Base-by-base conservation (phyloP, 2,329 filamentous ascomycete species). In the Periconia sp. region DNA sequence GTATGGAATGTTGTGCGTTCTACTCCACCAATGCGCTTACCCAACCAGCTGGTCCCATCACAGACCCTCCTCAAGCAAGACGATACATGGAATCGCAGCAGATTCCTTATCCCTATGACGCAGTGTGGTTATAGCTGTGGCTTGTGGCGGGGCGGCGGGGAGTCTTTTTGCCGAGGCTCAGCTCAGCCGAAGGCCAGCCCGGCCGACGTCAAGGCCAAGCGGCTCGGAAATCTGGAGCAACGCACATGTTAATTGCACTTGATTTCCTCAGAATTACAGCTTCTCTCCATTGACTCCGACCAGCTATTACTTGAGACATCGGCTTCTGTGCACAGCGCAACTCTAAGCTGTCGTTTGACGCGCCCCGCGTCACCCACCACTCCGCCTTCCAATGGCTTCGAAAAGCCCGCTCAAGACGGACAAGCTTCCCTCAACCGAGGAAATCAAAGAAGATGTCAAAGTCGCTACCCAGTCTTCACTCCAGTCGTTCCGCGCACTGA, bases 401-500 rank as follows among this genome's bases (percentile, higher is more conserved):
- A 39, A 28, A 9, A 38, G 34, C 22, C 34, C 40, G 40, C 40
- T 43, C 22, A 38, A 38, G 13, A 44, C 54, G 23, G 63, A 66
- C 36, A 63, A 63, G 46, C 50, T 70, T 24, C 67, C 66, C 16
- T 65, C 57, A 5, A 54, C 47, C 12, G 71, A 74, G 36, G 76
- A 80, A 58, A 60, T 81, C 47, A 80, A 80, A 51, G 66, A 80
- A 52, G 76, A 79, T 68, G 76, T 77, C 41, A 72, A 73, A 38
- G 71, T 71, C 29, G 77, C 75, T 3, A 71, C 75, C 7, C 80
- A 81, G 56, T 74, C 74, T 34, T 80, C 81, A 2, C 63, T 86
- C 33, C 80, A 83, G 40, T 83, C 83, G 69, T 71, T 95, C 52
- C 87, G 92, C 47, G 94, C 92, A 29, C 82, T 99, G 37, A 86